Conservation (phyloP, 306 rosid genomes). For the Astragalus membranaceus region DNA sequence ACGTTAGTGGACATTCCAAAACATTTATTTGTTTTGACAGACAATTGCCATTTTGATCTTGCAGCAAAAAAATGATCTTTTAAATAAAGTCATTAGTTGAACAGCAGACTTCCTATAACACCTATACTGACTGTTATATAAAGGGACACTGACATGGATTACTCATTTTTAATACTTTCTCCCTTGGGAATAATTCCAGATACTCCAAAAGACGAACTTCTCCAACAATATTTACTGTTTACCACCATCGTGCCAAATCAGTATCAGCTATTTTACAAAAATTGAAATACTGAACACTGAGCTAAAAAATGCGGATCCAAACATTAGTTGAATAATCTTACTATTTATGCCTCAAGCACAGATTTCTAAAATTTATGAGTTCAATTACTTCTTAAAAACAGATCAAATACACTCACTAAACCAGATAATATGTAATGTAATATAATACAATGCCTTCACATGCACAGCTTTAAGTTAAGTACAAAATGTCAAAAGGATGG, state of each 20-base stretch:
- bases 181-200: background rate
- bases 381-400: background rate
- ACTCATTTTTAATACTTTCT: background rate
- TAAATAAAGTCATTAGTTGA: background rate
- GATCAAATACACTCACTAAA: background rate
- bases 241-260: background rate
- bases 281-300: background rate
- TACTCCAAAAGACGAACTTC: background rate
- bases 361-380: background rate
- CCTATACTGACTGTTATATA: background rate
- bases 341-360: background rate
- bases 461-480: background rate
- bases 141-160: background rate
- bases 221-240: background rate
- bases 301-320: background rate
- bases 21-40: background rate
- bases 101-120: background rate
- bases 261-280: background rate
- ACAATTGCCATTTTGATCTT: background rate
- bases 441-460: background rate
- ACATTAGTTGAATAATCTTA: background rate
- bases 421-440: background rate
- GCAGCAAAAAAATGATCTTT: background rate
- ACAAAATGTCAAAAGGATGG: background rate
- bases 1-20: background rate